These are phyloP conservation scores for Escallonia herrerae DNA, from an alignment of 129 eudicot genomes.

Conservation along the genomic window DNA sequence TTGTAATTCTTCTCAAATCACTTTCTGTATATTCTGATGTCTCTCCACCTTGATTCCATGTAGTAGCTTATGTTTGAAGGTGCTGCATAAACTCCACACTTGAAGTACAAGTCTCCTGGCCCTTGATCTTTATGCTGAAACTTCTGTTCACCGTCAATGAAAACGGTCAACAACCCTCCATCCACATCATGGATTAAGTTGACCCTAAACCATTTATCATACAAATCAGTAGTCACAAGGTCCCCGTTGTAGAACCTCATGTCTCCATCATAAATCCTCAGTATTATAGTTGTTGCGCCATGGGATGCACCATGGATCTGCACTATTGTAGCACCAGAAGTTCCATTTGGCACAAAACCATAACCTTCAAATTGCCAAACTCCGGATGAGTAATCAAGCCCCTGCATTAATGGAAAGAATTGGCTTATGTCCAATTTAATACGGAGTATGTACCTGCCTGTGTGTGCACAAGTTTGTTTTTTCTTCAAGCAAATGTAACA, in stretches of 20 bases:
- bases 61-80: constrained; percentile 23
- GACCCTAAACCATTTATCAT: constrained; percentile 41
- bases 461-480: too few species aligned
- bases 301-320: constrained; percentile 43
- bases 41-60: constrained; percentile 50
- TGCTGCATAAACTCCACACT: constrained; percentile 47
- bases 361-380: constrained; percentile 42
- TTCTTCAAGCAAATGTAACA: background rate
- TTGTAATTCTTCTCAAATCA: background rate
- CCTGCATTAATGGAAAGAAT: constrained; percentile 17
- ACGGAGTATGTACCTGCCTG: too few species aligned
- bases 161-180: constrained; percentile 28
- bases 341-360: constrained; percentile 42
- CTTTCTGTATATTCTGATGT: constrained; percentile 31
- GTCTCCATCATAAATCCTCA: constrained; percentile 40
- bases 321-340: constrained; percentile 33
- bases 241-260: constrained; percentile 29
- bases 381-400: constrained; percentile 41
- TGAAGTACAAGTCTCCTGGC: constrained; percentile 34
- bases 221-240: constrained; percentile 23
- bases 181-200: constrained; percentile 41
- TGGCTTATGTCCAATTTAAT: too few species aligned
- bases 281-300: constrained; percentile 21
- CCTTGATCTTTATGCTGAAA: constrained; percentile 33
- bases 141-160: constrained; percentile 21